phyloP scores from a whole-genome alignment of 2,329 filamentous ascomycete genomes.

The Monilinia polystroma region DNA sequence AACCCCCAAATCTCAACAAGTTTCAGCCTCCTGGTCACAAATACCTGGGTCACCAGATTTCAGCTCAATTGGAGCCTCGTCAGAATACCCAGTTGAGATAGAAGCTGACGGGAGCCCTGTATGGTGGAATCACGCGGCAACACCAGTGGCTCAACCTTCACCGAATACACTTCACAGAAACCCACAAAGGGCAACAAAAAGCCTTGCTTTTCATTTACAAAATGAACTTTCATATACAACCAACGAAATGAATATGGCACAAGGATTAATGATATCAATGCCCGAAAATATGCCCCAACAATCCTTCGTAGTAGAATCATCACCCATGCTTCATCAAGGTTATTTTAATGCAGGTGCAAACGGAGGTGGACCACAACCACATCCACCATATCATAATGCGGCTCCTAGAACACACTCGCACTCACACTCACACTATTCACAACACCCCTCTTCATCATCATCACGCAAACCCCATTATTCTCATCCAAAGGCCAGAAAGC shows the following conservation, averaged over 20 bases:
- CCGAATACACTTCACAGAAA: constrained; percentile 34
- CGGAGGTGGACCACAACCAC: constrained; percentile 16
- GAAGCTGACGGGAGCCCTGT: constrained; percentile 31
- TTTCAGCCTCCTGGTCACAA: constrained; percentile 34
- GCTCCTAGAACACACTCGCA: constrained; percentile 19
- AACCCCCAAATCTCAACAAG: constrained; percentile 33
- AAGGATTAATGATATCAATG: constrained; percentile 39
- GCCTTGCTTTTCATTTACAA: constrained; percentile 37
- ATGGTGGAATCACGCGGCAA: constrained; percentile 38
- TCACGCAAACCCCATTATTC: constrained; percentile 22
- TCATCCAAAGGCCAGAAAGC: constrained; percentile 14
- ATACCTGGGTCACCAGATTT: constrained; percentile 27
- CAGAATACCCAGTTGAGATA: constrained; percentile 18
- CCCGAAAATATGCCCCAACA: constrained; percentile 29
- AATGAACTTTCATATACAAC: constrained; percentile 34
- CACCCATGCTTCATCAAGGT: constrained; percentile 29
- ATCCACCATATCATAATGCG: constrained; percentile 18
- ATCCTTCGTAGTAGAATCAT: constrained; percentile 30
- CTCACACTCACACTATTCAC: constrained; percentile 24
- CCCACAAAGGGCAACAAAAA: constrained; percentile 35
- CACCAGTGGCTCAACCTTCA: constrained; percentile 35
- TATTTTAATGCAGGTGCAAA: constrained; percentile 22
- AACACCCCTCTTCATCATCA: constrained; percentile 13
- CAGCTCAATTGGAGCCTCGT: constrained; percentile 25
- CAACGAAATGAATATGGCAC: constrained; percentile 29